phyloP scores from a whole-genome alignment of 257 asterid species.

The Solanum chaucha region DNA sequence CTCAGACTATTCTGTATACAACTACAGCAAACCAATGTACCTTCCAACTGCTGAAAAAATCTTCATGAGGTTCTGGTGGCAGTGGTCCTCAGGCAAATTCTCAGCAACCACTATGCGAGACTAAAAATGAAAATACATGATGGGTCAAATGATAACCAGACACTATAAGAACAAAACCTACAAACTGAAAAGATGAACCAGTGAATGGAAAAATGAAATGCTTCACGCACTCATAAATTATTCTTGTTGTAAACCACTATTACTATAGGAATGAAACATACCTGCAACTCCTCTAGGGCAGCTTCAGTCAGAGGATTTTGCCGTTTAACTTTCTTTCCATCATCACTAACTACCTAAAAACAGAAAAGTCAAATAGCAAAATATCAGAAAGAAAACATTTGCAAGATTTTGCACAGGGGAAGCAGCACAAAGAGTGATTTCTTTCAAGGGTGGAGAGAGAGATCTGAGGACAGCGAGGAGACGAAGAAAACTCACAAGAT shows the following conservation, averaged over 20 bases:
- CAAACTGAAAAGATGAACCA: neutral
- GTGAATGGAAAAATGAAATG: neutral
- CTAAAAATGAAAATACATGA: constrained; percentile 17
- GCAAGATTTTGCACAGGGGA: neutral
- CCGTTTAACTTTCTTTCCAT: constrained; percentile 76
- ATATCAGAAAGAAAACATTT: neutral
- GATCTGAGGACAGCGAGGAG: neutral
- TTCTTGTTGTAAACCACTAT: neutral
- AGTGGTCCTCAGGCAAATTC: constrained; percentile 85
- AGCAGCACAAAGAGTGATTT: neutral
- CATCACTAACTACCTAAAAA: constrained; percentile 73
- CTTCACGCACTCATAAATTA: constrained; percentile 14
- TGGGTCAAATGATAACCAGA: constrained; percentile 1
- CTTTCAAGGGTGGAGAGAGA: neutral
- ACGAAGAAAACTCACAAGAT: constrained; percentile 38
- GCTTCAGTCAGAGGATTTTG: constrained; percentile 49
- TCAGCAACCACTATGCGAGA: constrained; percentile 79
- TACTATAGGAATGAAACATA: constrained; percentile 17
- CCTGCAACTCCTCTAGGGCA: constrained; percentile 86
- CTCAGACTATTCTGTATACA: neutral
- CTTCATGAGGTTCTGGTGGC: constrained; percentile 88
- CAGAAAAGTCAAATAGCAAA: constrained; percentile 3
- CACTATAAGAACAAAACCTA: neutral
- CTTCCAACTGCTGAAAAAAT: constrained; percentile 81
- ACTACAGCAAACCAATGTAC: constrained; percentile 23